Base-by-base conservation (phyloP, 2,329 filamentous ascomycete species). In the Aureobasidium melanogenum region DNA sequence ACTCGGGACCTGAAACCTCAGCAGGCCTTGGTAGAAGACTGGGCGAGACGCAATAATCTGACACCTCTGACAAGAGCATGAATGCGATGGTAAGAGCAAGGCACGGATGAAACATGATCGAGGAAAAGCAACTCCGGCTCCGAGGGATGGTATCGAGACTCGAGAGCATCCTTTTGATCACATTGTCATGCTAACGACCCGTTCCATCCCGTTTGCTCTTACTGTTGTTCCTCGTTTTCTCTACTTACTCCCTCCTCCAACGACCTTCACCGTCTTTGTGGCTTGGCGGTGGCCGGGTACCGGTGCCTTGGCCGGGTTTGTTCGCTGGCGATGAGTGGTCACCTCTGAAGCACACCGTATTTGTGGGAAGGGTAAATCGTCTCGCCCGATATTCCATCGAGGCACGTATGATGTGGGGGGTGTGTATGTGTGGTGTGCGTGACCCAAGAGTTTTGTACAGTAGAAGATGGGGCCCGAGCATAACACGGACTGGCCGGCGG, bases 231-330 rank as follows among this genome's bases (percentile, higher is more conserved):
- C 36, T 55, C 51, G 54, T 57, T 46, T 57, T 19, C 17, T 32
- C 28, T 30, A 39, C 39, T 39, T 56, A 22, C 52, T 44, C 38
- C 38, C 28, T n/a, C 19, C 36, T 46, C 8, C 24, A 57, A 34
- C 41, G 54, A 57, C 39, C 28, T 47, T 57, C 54, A 57, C 54
- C 54, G 54, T 57, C 54, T 57, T 57, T 57, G 54, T 46, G 41
- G 41, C 54, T 57, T 57, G 54, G 54, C 54, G 41, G 54, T 57
- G 54, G 54, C 54, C 54, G 54, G 54, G 41, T 43, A 57, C n/a
- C 39, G 36, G 43, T n/a, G 32, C 41, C 41, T 57, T 57, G 54
- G 39, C 41, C 54, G 54, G 41, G 22, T 26, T 39, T 52, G 50
- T 34, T 52, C 50, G 50, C 50, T 52, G 7, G 48, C 19, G 32